Evolutionary conservation across 805 yeast genomes (phyloP), one percentile per base, ranked within the genome.

Genomic region (Torulaspora microellipsoides): DNA sequence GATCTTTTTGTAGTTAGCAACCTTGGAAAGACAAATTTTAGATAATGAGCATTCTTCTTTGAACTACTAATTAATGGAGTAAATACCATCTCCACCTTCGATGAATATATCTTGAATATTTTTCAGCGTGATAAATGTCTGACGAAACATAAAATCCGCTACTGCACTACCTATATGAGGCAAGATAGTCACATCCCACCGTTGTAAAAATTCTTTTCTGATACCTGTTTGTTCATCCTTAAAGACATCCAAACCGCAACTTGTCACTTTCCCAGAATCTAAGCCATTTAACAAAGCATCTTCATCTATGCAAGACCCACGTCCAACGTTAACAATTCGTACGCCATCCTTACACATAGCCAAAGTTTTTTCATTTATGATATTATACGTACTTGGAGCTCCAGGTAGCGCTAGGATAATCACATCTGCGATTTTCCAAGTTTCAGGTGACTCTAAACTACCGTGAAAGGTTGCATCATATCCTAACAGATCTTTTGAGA

Each of bases 151-250:
- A 53, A 77, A 77, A 47, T 80, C 81, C 8, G 64, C 58, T 0
- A 88, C 82, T 4, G 83, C 74, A 15, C 87, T 80, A 0, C 87
- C 93, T 36, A 83, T 58, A 60, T 85, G 93, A 2, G 93, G 93
- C 10, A 83, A 71, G 34, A 81, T 63, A 0, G 80, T 64, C 12
- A 84, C 85, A 58, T 84, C 88, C 51, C 76, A 70, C 56, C 90
- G 71, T 6, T 67, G 64, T 30, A 74, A 50, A 32, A 81, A 69
- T 28, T 70, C 76, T 11, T 69, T 66, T 47, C 76, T 72, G 14
- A 81, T 73, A 15, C 46, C 43, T 0, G 53, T 38, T 6, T 86
- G 86, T 61, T 85, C 95, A 17, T 76, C 60, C 46, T 76, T 79
- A 59, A 68, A 83, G 4, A 85, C 95, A 55, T 85, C 95, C 27